phyloP scores from a whole-genome alignment of 176 grass and related monocot genomes.

The Musa itinerans region DNA sequence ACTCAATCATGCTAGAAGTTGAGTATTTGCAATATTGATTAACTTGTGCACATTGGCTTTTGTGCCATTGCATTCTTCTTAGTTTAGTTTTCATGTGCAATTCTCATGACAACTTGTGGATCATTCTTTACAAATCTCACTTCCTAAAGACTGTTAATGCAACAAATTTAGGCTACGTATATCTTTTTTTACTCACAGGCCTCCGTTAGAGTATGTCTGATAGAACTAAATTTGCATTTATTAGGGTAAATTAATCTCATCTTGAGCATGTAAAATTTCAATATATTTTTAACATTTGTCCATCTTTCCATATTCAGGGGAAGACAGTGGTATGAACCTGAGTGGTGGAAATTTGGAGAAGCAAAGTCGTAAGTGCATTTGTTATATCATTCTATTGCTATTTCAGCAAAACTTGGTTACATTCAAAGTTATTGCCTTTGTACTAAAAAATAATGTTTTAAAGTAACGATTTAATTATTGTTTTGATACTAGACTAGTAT shows the following conservation, averaged over 20 bases:
- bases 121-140: background rate
- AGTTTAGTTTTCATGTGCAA: background rate
- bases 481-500: too few species aligned
- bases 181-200: background rate
- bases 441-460: too few species aligned
- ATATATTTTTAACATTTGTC: background rate
- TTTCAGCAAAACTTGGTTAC: background rate
- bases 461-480: too few species aligned
- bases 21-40: too few species aligned
- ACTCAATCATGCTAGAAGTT: background rate
- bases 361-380: slow-evolving; percentile 61
- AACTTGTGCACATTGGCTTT: too few species aligned
- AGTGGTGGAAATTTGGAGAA: slow-evolving; percentile 99
- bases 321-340: slow-evolving; percentile 95
- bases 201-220: background rate
- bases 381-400: background rate
- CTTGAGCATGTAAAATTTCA: background rate
- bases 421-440: too few species aligned
- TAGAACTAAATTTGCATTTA: background rate
- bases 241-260: background rate
- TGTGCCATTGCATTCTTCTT: background rate
- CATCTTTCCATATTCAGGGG: slow-evolving; percentile 40
- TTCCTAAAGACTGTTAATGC: background rate
- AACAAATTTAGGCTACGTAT: background rate
- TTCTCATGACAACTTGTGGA: background rate